Evolutionary conservation across 768 basidiomycete genomes (phyloP), one percentile per base, ranked within the genome.

Genomic region (Lactarius deliciosus): DNA sequence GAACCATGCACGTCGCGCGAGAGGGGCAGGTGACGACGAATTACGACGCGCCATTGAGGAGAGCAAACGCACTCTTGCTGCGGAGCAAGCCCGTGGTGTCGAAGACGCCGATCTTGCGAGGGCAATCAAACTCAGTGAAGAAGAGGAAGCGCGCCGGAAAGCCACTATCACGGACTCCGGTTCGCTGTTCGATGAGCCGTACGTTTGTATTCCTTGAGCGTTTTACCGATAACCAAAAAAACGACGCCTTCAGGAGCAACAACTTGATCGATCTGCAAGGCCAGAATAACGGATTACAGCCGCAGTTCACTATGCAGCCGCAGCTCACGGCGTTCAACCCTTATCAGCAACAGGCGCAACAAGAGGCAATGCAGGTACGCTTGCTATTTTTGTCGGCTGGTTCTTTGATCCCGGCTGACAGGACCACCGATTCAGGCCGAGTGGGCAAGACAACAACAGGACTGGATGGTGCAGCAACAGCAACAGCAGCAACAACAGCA

Each of bases 301-400:
- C 91, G 2, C 94, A 94, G 71, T 88, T 83, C 73, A 91, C 90
- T 1, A 72, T 94, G 55, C 90, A 90, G 70, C 91, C 91, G 0
- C 94, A 96, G 72, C 92, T 91, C 75, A 94, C 92, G 9, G 87
- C 91, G 0, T 98, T 94, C 82, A 98, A 98, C 76, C 92, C 92
- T 0, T 94, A 93, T 69, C 91, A 93, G 73, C 94, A 95, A 75
- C 96, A 96, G 74, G 86, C 90, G 57, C 91, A 96, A 72, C 94
- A 96, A 72, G 94, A 96, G 76, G 89, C 89, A 18, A 84, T 88
- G 72, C 91, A 91, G 79, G 84, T 81, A 58, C 30, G 50, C 20
- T 54, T 15, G 34, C 18, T 28, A 13, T 30, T 34, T 20, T 40
- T 18, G 8, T 55, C 7, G 28, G 20, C 5, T 32, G 1, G 30